A percentile compares a stretch with the other conserved stretches of the same genome.
phyloP scores from a whole-genome alignment of 2,329 filamentous ascomycete species.

The Stemphylium vesicarium region DNA sequence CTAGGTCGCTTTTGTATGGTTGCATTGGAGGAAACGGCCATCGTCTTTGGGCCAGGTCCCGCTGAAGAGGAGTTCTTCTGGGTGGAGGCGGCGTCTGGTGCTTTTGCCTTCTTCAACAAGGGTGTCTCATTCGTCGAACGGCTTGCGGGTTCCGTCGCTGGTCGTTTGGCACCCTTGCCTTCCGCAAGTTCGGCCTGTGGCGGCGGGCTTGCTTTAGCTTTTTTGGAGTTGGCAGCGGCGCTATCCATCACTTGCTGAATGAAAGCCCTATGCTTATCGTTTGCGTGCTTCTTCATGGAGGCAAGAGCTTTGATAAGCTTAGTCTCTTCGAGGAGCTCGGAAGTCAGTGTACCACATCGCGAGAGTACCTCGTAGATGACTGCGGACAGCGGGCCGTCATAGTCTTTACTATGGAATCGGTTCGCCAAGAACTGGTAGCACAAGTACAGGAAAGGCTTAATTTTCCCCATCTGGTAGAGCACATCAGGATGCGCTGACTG shows the following conservation, averaged over 20 bases:
- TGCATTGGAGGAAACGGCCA: conserved; percentile 14
- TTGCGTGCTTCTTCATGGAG: conserved; percentile 68
- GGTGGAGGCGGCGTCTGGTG: conserved; percentile 23
- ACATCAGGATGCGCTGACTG: conserved; percentile 57
- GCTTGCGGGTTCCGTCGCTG: conserved; percentile 26
- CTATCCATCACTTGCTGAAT: conserved; percentile 63
- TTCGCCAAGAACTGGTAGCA: conserved; percentile 59
- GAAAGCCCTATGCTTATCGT: conserved; percentile 67
- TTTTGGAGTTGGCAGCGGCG: conserved; percentile 51
- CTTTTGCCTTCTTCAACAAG: conserved; percentile 39
- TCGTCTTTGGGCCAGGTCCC: conserved; percentile 14
- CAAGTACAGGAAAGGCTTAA: conserved; percentile 52
- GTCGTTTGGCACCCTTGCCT: conserved; percentile 41
- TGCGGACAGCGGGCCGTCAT: conserved; percentile 51
- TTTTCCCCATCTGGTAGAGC: conserved; percentile 48
- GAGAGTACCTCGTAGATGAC: conserved; percentile 63
- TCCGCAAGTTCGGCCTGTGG: conserved; percentile 32
- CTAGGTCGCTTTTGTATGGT: conserved; percentile 36
- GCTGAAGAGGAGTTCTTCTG: conserved; percentile 27
- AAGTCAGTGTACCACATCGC: conserved; percentile 66
- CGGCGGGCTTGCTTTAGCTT: conserved; percentile 41
- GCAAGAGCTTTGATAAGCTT: conserved; percentile 71
- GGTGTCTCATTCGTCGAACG: conserved; percentile 28
- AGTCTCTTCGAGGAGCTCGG: conserved; percentile 65
- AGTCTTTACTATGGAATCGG: conserved; percentile 54